Evolutionary conservation across 2,329 filamentous ascomycete species (phyloP).

Genomic region (Elsinoe perseae): DNA sequence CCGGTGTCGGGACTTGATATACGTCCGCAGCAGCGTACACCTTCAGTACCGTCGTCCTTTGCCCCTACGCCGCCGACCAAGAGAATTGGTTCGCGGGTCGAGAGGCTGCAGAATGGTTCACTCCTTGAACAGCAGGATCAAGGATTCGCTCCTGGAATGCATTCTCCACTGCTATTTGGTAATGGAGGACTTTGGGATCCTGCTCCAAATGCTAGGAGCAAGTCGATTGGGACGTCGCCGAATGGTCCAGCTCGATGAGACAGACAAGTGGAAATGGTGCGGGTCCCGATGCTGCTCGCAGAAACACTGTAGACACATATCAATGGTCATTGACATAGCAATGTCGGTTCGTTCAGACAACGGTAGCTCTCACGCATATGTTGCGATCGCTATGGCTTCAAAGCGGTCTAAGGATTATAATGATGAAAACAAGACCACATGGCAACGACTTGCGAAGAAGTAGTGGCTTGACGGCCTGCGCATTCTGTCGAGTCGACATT

Average conservation of each 20-base stretch:
- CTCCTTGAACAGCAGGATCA: slow-evolving; percentile 24
- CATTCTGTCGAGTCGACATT: too few relatives aligned
- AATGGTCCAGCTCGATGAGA: slow-evolving; percentile 18
- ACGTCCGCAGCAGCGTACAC: not conserved
- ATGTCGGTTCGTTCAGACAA: too few relatives aligned
- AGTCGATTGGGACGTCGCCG: slow-evolving; percentile 18
- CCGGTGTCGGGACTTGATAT: not conserved
- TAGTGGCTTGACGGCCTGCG: too few relatives aligned
- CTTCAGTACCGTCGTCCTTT: slow-evolving; percentile 17
- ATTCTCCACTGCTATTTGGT: slow-evolving; percentile 37
- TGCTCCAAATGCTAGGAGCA: slow-evolving; percentile 9
- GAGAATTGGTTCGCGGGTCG: slow-evolving; percentile 22
- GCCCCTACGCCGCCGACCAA: slow-evolving; percentile 20
- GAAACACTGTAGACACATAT: too few relatives aligned
- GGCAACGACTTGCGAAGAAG: too few relatives aligned
- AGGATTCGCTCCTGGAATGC: slow-evolving; percentile 27
- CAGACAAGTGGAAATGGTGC: too few relatives aligned
- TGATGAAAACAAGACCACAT: too few relatives aligned
- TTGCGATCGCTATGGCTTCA: too few relatives aligned
- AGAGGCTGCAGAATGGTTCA: not conserved
- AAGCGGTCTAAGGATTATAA: too few relatives aligned
- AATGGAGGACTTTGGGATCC: slow-evolving; percentile 33
- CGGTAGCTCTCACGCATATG: too few relatives aligned
- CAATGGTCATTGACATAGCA: too few relatives aligned
- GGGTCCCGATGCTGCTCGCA: too few relatives aligned